Base-by-base conservation (phyloP, 139 green algal species). In the Gonium pectorale region DNA sequence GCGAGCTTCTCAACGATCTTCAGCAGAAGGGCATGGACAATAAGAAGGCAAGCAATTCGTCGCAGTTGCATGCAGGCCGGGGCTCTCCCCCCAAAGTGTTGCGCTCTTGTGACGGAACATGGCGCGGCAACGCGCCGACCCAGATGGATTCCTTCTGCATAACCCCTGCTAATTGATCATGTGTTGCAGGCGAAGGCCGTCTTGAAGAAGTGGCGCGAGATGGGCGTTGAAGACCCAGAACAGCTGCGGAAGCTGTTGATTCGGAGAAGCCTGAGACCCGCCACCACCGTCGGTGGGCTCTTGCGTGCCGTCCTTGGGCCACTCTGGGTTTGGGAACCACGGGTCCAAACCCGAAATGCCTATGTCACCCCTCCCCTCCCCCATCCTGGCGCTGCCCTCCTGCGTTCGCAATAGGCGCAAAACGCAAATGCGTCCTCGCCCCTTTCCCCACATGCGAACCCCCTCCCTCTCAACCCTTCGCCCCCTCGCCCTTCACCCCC, bases 221-320 rank as follows among this genome's bases (percentile, higher is more conserved):
- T 87, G 38, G 82, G 82, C 29, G 72, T 87, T 3, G 15, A 70
- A 17, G 88, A 92, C 66, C 52, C 85, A 17, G 81, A 88, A 37
- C 85, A 92, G 81, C 63, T 92, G 40, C 87, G 87, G 11, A 79
- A 88, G 77, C 88, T 92, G 31, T 81, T 92, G 3, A 29, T 90
- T 41, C 69, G 83, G 59, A 59, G 79, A 4, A 87, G 80, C n/a
- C 51, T 92, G 22, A 38, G 56, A 35, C 85, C 88, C 19, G 78
- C 78, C 8, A 44, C 9, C 27, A 75, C 46, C 27, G 44, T 84
- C 27, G 78, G 78, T 84, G 67, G n/a, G 24, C 24, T 17, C 33
- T 38, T 54, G 22, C 9, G 11, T 15, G 3, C 15, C 54, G 54
- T 29, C 19, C 35, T 73, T 73, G n/a, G n/a, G n/a, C n/a, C n/a